Evolutionary conservation across 2,329 filamentous ascomycete genomes (phyloP).

Genomic region (Ploettnerulaceae sp.): DNA sequence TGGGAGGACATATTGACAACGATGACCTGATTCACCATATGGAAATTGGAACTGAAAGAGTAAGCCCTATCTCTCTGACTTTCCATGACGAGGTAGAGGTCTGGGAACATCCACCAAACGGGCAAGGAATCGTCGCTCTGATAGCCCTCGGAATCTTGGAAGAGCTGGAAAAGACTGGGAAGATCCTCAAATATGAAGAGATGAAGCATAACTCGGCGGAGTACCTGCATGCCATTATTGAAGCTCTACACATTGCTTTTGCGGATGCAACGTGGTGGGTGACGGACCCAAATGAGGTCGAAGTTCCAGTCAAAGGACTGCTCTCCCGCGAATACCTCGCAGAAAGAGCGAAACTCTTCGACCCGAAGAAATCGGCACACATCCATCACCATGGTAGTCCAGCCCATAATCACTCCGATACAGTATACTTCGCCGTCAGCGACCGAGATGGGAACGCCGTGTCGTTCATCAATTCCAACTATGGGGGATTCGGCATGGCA

Average conservation of each 20-base stretch:
- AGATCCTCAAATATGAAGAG: conserved; percentile 64
- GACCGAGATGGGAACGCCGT: conserved; percentile 82
- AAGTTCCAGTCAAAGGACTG: conserved; percentile 3
- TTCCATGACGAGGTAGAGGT: conserved; percentile 65
- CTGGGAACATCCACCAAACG: conserved; percentile 96
- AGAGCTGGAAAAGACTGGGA: conserved; percentile 69
- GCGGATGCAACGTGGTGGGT: conserved; percentile 87
- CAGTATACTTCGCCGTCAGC: conserved; percentile 85
- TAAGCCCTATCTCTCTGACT: conserved; percentile 76
- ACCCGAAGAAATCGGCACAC: conserved; percentile 54
- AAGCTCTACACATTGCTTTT: conserved; percentile 82
- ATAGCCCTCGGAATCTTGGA: conserved; percentile 92
- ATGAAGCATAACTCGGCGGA: conserved; percentile 74
- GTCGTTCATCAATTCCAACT: conserved; percentile 96
- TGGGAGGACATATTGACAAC: conserved; percentile 71
- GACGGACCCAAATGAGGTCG: conserved; percentile 59
- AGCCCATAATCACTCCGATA: conserved; percentile 80
- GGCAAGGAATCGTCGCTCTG: conserved; percentile 88
- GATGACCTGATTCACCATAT: conserved; percentile 77
- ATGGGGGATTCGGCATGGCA: conserved; percentile 77
- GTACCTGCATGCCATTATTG: conserved; percentile 82
- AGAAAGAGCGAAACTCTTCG: conserved; percentile 56
- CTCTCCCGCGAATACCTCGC: conserved; percentile 56
- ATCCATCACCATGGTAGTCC: conserved; percentile 69
- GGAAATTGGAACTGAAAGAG: conserved; percentile 66